Conservation (phyloP, 2,329 filamentous ascomycete genomes). For the Sordariomycetes sp. region DNA sequence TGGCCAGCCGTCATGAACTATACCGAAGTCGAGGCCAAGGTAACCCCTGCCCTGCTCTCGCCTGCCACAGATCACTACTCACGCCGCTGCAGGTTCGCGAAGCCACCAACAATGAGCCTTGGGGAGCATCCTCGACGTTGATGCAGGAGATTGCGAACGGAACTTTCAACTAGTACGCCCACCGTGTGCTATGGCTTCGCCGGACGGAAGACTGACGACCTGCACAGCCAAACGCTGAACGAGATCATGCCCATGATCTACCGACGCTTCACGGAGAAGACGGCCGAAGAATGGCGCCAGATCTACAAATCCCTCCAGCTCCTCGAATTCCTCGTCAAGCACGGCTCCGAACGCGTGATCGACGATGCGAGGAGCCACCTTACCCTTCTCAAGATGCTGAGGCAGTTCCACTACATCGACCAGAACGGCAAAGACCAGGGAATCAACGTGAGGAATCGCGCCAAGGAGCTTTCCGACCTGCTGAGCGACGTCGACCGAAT, state of each 20-base stretch:
- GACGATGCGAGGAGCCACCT: constrained; percentile 94
- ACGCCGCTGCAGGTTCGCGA: constrained; percentile 63
- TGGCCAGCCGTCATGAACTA: constrained; percentile 90
- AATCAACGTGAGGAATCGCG: constrained; percentile 91
- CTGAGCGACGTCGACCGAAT: constrained; percentile 86
- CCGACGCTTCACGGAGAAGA: constrained; percentile 96
- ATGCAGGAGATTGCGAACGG: constrained; percentile 99
- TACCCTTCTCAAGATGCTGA: constrained; percentile 93
- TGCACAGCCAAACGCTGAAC: constrained; percentile 76
- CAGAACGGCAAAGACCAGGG: constrained; percentile 96
- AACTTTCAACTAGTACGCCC: constrained; percentile 84
- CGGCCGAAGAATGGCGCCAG: constrained; percentile 96
- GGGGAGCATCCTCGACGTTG: constrained; percentile 72
- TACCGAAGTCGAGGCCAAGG: constrained; percentile 79
- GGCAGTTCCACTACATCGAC: constrained; percentile 96
- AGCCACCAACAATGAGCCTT: constrained; percentile 98
- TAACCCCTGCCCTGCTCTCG: constrained; percentile 16
- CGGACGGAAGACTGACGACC: background rate
- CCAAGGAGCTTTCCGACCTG: constrained; percentile 92
- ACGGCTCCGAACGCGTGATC: constrained; percentile 93
- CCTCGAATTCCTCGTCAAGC: constrained; percentile 94
- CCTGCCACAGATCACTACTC: constrained; percentile 5
- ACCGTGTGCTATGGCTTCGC: background rate
- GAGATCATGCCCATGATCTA: constrained; percentile 99
- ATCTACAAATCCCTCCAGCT: constrained; percentile 98